These are phyloP conservation scores for Evernia prunastri DNA, from an alignment of 495 filamentous ascomycete species.

Conservation along the genomic window DNA sequence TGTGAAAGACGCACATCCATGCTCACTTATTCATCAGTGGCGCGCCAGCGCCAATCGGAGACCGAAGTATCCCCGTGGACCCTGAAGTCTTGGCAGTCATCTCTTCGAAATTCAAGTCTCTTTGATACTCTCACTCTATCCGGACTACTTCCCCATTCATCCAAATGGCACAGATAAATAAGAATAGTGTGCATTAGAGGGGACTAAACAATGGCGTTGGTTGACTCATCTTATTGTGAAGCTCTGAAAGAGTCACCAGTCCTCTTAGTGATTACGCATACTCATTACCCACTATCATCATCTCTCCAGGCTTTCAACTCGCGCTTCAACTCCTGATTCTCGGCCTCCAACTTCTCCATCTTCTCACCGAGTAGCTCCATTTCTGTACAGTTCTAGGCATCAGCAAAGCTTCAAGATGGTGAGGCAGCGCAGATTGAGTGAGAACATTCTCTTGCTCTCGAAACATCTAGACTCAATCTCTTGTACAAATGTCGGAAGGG, in stretches of 20 bases:
- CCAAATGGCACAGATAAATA: neutral
- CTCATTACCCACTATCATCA: slow-evolving; percentile 9
- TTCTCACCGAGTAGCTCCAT: slow-evolving; percentile 40
- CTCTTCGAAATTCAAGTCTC: no score
- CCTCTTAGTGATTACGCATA: neutral
- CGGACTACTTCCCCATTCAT: neutral
- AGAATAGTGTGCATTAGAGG: neutral
- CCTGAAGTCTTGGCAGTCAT: neutral
- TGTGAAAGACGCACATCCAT: neutral
- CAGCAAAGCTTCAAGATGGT: neutral
- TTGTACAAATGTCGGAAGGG: neutral
- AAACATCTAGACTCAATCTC: neutral
- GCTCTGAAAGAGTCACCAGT: neutral
- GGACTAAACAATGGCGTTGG: neutral
- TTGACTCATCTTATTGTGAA: no score
- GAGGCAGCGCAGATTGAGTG: neutral
- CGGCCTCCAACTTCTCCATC: slow-evolving; percentile 39
- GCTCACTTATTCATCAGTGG: neutral
- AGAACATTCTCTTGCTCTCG: neutral
- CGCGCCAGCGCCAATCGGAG: neutral
- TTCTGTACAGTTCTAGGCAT: slow-evolving; percentile 13
- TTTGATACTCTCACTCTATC: neutral
- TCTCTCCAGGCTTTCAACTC: slow-evolving; percentile 32
- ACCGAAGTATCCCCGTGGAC: neutral
- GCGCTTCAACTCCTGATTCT: slow-evolving; percentile 41